Evolutionary conservation across 116 monocot genomes (phyloP), one percentile per base, ranked within the genome.

Genomic region (Iris pallida): DNA sequence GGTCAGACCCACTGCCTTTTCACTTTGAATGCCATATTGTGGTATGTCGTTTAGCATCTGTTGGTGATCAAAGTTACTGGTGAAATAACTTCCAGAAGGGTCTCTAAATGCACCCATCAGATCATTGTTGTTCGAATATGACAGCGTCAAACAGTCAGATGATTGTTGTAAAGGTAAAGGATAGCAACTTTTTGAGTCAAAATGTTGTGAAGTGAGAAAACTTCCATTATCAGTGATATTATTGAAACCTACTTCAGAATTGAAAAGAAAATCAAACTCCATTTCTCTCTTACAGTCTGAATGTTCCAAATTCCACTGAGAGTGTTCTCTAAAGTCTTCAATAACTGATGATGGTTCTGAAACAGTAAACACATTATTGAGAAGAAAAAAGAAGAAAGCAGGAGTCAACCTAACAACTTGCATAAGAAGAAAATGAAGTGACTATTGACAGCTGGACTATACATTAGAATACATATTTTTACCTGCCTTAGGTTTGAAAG

Each of bases 401-500:
- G 13, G 49, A 51, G 49, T 51, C 49, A 51, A 13, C 49, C 49
- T 51, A 7, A 13, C 11, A 13, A 13, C 7, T 13, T 9, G 49
- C 49, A 9, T 9, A 51, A 51, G 13, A 13, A 2, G 49, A 51
- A 51, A 30, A 30, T 1, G 30, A 1, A 30, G 30, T 51, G 11
- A 51, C 7, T 13, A 51, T 4, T 13, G 11, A 9, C 49, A 51
- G 49, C 49, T 9, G 49, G 49, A 51, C 49, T 51, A 51, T 9
- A 51, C 12, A 63, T 4, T 15, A 73, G 55, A 16, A 40, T 40
- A 6, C 6, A 49, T 4, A 43, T 44, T 30, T 16, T 41, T 67
- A 78, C 78, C 78, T 44, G 53, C 16, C 16, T 72, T 59, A 55
- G 20, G 20, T 45, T 61, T 53, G 16, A 72, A 78, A 51, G 14